A percentile compares a stretch with the other conserved stretches of the same genome.
Conservation (phyloP, 1,139 yeast species). For the Suhomyces atakaporum region DNA sequence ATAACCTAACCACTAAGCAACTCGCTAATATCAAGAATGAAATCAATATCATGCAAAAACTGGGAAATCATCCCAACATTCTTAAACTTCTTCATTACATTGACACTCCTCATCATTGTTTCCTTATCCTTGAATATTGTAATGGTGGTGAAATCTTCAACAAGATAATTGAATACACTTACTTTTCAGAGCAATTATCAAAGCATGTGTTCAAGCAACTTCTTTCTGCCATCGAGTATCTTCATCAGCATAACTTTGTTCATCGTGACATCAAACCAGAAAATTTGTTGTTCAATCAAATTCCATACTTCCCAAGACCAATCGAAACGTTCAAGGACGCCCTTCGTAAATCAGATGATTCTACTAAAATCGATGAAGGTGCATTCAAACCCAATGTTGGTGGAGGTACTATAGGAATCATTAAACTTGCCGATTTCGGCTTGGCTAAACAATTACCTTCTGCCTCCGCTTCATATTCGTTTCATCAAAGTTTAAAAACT, state of each 20-base stretch:
- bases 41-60: slow-evolving; percentile 77
- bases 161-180: slow-evolving; percentile 87
- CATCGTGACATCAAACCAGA: slow-evolving; percentile 97
- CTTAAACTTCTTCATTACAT: slow-evolving; percentile 71
- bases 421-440: slow-evolving; percentile 92
- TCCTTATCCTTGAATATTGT: slow-evolving; percentile 79
- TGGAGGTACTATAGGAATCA: slow-evolving; percentile 84
- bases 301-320: slow-evolving; percentile 48
- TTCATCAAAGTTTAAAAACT: slow-evolving; percentile 59
- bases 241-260: slow-evolving; percentile 86
- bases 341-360: slow-evolving; percentile 75
- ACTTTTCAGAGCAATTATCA: slow-evolving; percentile 82
- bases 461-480: slow-evolving; percentile 54
- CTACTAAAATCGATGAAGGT: slow-evolving; percentile 84
- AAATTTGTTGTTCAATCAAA: slow-evolving; percentile 66
- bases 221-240: slow-evolving; percentile 75
- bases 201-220: slow-evolving; percentile 85
- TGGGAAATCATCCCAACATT: slow-evolving; percentile 67
- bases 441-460: slow-evolving; percentile 72
- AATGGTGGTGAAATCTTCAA: slow-evolving; percentile 95
- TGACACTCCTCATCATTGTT: slow-evolving; percentile 58
- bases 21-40: slow-evolving; percentile 72
- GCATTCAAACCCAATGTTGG: slow-evolving; percentile 74
- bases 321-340: slow-evolving; percentile 39
- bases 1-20: slow-evolving; percentile 52